Evolutionary conservation across 495 filamentous ascomycete genomes (phyloP), one percentile per base, ranked within the genome.

Genomic region (Penicillium coffeae): DNA sequence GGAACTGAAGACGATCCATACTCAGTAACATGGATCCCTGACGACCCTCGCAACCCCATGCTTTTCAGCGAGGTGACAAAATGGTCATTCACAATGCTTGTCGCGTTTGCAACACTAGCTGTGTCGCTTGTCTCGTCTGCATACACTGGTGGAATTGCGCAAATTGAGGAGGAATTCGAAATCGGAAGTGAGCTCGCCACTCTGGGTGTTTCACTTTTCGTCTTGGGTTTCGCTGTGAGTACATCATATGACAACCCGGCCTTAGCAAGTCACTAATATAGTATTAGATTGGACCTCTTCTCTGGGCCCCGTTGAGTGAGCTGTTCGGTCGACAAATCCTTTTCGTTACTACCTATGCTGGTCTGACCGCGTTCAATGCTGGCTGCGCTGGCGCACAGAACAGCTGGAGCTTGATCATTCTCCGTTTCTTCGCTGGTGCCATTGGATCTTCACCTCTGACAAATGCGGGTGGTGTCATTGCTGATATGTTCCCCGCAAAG

Each of bases 91-190:
- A 86, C 85, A 1, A 51, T 79, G 38, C 36, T 84, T 12, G 78
- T 83, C 39, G 85, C 87, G 20, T 50, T 87, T 32, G 78, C 85
- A 14, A 88, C 86, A 0, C 72, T 92, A 40, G 82, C 83, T 16
- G 86, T 92, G 19, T 73, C 88, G 13, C 81, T 94, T 52, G 86
- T 84, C 27, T 89, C 85, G 8, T 88, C 87, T 1, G 87, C 87
- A 9, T 91, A 85, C 54, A 74, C 86, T 21, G 86, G 87, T 30
- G 88, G 88, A 56, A 66, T 87, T 10, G 59, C 63, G n/a, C 69
- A 86, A 49, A 79, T 89, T 40, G 68, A 80, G 50, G 21, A 16
- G 12, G 67, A 82, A 21, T 89, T 89, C 52, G 33, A 75, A n/a
- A 72, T 85, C 34, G 76, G 76, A 33, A 61, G 70, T 2, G 82